Percentiles rank a stretch among this genome's conserved stretches.
Conservation (phyloP, 2,329 filamentous ascomycete species). For the Chrysoporthe deuterocubensis region DNA sequence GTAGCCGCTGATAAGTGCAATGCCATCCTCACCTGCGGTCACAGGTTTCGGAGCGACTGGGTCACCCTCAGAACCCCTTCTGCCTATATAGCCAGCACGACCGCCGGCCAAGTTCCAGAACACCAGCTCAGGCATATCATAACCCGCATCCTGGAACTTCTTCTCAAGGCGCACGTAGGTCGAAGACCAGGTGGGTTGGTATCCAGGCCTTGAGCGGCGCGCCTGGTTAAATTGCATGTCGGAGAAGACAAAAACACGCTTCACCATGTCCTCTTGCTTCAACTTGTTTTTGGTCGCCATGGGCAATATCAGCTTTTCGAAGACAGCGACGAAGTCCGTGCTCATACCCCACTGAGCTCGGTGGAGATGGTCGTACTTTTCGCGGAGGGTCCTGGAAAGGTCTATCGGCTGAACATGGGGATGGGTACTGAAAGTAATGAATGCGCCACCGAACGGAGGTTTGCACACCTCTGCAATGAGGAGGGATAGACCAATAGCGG, state of each 20-base stretch:
- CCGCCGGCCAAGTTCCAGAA: slow-evolving; percentile 63
- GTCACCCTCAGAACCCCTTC: slow-evolving; percentile 29
- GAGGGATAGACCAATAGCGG: slow-evolving; percentile 59
- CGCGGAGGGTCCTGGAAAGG: slow-evolving; percentile 41
- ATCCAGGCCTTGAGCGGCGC: too few relatives aligned
- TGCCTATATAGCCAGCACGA: slow-evolving; percentile 31
- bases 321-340: slow-evolving; percentile 60
- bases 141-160: slow-evolving; percentile 52
- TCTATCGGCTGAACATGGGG: slow-evolving; percentile 50
- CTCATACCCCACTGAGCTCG: slow-evolving; percentile 44
- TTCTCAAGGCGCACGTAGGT: slow-evolving; percentile 55
- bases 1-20: slow-evolving; percentile 58
- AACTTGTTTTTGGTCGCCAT: slow-evolving; percentile 55
- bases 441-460: slow-evolving; percentile 56
- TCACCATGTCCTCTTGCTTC: slow-evolving; percentile 61
- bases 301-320: slow-evolving; percentile 57
- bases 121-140: slow-evolving; percentile 62
- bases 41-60: slow-evolving; percentile 53
- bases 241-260: slow-evolving; percentile 62
- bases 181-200: slow-evolving; percentile 41
- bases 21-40: slow-evolving; percentile 47
- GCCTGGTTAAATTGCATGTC: slow-evolving; percentile 63
- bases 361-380: slow-evolving; percentile 45
- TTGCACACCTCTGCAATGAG: slow-evolving; percentile 57
- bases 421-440: slow-evolving; percentile 56